phyloP scores from a whole-genome alignment of 441 rosid genomes.

The Eutrema salsugineum region DNA sequence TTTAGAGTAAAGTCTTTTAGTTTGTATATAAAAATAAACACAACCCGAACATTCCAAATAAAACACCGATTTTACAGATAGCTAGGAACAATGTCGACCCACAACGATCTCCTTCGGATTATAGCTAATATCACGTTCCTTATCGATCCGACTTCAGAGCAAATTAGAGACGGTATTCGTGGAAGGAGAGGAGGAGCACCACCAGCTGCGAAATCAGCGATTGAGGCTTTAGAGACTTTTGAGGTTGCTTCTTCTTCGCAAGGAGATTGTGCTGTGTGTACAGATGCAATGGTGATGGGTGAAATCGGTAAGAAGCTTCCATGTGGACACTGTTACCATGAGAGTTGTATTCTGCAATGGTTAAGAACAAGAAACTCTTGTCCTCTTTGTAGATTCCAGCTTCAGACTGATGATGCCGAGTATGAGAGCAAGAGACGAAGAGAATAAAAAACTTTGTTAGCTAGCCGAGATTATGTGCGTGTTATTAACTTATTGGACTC shows the following conservation, averaged over 20 bases:
- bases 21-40: too few relatives aligned
- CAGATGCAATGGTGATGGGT: constrained; percentile 52
- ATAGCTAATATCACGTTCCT: too few relatives aligned
- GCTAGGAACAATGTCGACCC: too few relatives aligned
- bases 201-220: constrained; percentile 49
- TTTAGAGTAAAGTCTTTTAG: too few relatives aligned
- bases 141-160: too few relatives aligned
- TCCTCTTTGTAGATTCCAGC: constrained; percentile 73
- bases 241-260: constrained; percentile 31
- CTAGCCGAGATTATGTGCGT: too few relatives aligned
- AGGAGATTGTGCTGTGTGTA: constrained; percentile 64
- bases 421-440: constrained; percentile 64
- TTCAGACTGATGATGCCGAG: constrained; percentile 69
- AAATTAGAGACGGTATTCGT: constrained; percentile 49
- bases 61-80: too few relatives aligned
- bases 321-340: constrained; percentile 73
- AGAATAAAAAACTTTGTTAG: too few relatives aligned
- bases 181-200: constrained; percentile 67
- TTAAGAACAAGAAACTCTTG: constrained; percentile 70
- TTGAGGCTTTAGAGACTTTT: constrained; percentile 40
- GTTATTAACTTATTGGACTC: too few relatives aligned
- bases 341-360: constrained; percentile 72
- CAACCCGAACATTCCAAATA: too few relatives aligned
- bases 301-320: constrained; percentile 59
- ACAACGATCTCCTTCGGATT: too few relatives aligned